Conservation (phyloP, 257 asterid genomes). For the Plantago major region DNA sequence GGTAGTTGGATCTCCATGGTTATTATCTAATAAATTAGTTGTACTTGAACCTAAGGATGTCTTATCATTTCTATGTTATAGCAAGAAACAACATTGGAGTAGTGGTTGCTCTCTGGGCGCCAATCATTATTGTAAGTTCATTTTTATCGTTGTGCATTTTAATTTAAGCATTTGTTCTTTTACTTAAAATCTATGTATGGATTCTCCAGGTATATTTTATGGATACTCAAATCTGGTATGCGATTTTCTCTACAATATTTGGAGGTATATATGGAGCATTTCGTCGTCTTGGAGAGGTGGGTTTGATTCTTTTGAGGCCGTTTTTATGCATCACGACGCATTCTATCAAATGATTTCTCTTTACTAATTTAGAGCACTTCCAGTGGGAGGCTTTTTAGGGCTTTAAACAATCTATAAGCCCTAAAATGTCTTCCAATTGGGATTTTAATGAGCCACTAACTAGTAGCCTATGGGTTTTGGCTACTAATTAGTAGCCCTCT, state of each 20-base stretch:
- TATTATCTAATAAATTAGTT: conserved; percentile 8
- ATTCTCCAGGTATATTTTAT: conserved; percentile 82
- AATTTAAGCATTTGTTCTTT: conserved; percentile 15
- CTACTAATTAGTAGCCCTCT: no score
- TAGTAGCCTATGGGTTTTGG: no score
- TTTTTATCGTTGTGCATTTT: conserved; percentile 19
- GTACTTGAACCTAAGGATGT: conserved; percentile 11
- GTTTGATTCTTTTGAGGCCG: conserved; percentile 8
- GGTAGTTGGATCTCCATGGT: conserved; percentile 39
- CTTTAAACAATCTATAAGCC: no score
- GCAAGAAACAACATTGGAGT: conserved; percentile 88
- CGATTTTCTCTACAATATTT: conserved; percentile 94
- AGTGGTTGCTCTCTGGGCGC: conserved; percentile 93
- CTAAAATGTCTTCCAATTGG: no score
- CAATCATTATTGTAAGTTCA: conserved; percentile 69
- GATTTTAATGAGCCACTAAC: no score
- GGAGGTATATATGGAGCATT: conserved; percentile 99
- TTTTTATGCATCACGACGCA: background rate
- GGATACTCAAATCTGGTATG: conserved; percentile 99
- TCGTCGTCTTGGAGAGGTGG: conserved; percentile 98
- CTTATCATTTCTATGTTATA: conserved; percentile 24
- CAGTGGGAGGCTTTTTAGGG: no score
- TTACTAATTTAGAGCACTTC: no score
- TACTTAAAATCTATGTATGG: conserved; percentile 21
- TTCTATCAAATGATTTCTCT: background rate